Conservation (phyloP, 1,284 basidiomycete species). For the Ustanciosporium gigantosporum region DNA sequence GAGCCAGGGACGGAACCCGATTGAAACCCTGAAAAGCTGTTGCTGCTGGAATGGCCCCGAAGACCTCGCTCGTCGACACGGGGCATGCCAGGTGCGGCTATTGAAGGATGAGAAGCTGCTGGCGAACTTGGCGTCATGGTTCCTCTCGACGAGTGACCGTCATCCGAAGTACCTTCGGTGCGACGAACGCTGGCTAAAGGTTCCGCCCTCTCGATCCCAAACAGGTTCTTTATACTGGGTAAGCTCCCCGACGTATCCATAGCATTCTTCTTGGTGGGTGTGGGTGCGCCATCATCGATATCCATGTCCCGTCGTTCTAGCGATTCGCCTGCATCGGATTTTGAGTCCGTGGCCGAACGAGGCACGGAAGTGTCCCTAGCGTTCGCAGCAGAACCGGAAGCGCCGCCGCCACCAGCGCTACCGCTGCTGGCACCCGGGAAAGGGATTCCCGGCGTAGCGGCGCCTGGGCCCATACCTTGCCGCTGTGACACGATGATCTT, state of each 20-base stretch:
- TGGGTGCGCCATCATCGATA: slow-evolving; percentile 14
- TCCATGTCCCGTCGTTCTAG: slow-evolving; percentile 24
- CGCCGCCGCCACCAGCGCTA: not conserved
- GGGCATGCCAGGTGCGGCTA: slow-evolving; percentile 6
- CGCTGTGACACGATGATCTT: slow-evolving; percentile 21
- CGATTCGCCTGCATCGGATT: not conserved
- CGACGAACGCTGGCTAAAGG: slow-evolving; percentile 25
- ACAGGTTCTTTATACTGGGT: slow-evolving; percentile 39
- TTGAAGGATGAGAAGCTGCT: not conserved
- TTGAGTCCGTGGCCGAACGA: not conserved
- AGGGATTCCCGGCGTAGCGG: slow-evolving; percentile 23
- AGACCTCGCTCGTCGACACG: slow-evolving; percentile 18
- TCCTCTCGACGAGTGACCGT: slow-evolving; percentile 14
- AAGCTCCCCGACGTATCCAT: slow-evolving; percentile 20
- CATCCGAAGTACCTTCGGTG: slow-evolving; percentile 11
- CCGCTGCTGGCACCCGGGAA: slow-evolving; percentile 30
- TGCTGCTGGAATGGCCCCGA: slow-evolving; percentile 32
- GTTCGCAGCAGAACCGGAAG: too few species aligned
- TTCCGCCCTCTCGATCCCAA: slow-evolving; percentile 30
- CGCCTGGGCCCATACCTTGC: slow-evolving; percentile 31
- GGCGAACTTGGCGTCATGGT: slow-evolving; percentile 22
- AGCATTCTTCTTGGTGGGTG: slow-evolving; percentile 3
- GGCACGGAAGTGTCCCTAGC: not conserved
- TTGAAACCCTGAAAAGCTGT: slow-evolving; percentile 35
- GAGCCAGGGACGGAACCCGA: slow-evolving; percentile 20